These are phyloP conservation scores for Lactarius deliciosus DNA, from an alignment of 768 basidiomycete species.

Conservation along the genomic window DNA sequence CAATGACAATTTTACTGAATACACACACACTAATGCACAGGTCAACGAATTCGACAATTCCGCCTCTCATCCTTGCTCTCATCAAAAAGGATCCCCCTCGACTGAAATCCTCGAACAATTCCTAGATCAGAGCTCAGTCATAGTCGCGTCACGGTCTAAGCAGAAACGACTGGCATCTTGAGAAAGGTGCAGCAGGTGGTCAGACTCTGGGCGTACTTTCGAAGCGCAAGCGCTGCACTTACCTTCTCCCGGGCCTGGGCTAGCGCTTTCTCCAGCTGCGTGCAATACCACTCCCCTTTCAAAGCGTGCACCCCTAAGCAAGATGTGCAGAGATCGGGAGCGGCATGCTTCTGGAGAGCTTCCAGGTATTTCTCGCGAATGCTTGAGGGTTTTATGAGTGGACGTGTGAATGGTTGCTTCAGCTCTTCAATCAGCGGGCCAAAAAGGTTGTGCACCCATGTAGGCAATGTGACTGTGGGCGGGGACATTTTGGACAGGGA, in stretches of 20 bases:
- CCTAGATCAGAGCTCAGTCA: too few species aligned
- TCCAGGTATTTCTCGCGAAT: neutral
- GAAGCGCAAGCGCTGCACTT: neutral
- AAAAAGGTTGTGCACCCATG: neutral
- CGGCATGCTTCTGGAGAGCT: neutral
- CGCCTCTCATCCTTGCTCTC: too few species aligned
- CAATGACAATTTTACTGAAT: neutral
- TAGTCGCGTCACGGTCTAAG: neutral
- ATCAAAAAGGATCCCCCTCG: neutral
- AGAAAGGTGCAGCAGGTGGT: neutral
- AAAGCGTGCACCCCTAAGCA: neutral
- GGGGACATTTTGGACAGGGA: too few species aligned
- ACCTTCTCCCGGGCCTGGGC: neutral
- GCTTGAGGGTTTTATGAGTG: neutral
- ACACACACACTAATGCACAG: neutral
- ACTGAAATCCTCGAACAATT: neutral
- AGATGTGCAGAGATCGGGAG: neutral
- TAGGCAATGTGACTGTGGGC: neutral
- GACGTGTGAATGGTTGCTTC: neutral
- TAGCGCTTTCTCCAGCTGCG: neutral
- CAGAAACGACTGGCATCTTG: neutral
- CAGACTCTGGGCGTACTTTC: neutral
- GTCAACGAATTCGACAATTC: neutral
- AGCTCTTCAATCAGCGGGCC: neutral
- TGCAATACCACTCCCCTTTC: neutral